These are phyloP conservation scores for Castanea mollissima DNA, from an alignment of 306 rosid genomes.

Conservation along the genomic window DNA sequence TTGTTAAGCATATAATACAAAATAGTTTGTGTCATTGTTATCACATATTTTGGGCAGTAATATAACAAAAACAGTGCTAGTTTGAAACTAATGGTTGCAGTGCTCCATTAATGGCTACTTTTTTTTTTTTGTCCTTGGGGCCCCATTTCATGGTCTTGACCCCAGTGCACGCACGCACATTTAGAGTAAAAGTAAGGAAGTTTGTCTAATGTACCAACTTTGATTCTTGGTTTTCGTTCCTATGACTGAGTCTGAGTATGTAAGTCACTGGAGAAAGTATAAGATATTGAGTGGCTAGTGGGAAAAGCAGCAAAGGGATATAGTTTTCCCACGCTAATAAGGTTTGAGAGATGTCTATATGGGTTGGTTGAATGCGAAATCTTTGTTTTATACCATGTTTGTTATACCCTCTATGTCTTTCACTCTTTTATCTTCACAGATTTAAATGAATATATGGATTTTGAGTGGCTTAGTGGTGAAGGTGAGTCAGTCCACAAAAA, in stretches of 20 bases:
- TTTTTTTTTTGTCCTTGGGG: not conserved
- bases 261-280: conserved; percentile 4
- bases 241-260: not conserved
- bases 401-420: not conserved
- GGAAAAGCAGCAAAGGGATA: conserved; percentile 23
- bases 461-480: conserved; percentile 39
- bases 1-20: not conserved
- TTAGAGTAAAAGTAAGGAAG: not conserved
- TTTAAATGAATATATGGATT: conserved; percentile 6
- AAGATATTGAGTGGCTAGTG: conserved; percentile 40
- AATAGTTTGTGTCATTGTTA: too few species aligned
- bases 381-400: conserved; percentile 47
- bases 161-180: not conserved
- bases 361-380: conserved; percentile 45
- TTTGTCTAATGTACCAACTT: not conserved
- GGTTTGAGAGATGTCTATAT: conserved; percentile 11
- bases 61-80: too few species aligned
- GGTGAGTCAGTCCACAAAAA: conserved; percentile 48
- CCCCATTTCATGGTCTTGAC: not conserved
- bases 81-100: too few species aligned
- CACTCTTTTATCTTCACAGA: conserved; percentile 21
- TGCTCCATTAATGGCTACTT: not conserved
- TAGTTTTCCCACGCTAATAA: conserved; percentile 23
- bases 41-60: too few species aligned
- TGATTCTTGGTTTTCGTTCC: not conserved